Evolutionary conservation across 495 filamentous ascomycete species (phyloP).

Genomic region (Neurospora pannonica): DNA sequence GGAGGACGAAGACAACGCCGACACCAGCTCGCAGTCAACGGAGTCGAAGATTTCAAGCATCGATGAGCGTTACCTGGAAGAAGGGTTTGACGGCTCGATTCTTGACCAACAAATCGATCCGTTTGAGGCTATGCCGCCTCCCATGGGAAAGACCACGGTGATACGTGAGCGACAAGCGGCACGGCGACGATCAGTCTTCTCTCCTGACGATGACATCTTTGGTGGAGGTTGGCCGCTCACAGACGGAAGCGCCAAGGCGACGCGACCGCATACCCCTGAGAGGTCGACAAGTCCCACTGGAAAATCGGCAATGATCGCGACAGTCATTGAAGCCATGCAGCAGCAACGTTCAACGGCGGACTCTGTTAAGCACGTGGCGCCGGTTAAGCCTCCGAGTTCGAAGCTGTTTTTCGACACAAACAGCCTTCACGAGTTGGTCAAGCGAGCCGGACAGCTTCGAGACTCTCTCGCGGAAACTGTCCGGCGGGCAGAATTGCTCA

Average conservation of each 20-base stretch:
- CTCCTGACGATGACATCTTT: conserved; percentile 57
- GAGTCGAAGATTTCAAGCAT: conserved; percentile 20
- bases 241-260: conserved; percentile 17
- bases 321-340: conserved; percentile 75
- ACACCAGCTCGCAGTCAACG: conserved; percentile 15
- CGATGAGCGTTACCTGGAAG: conserved; percentile 52
- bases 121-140: conserved; percentile 25
- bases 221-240: conserved; percentile 37
- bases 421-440: conserved; percentile 77
- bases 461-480: conserved; percentile 66
- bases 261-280: conserved; percentile 33
- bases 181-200: conserved; percentile 48
- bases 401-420: conserved; percentile 90
- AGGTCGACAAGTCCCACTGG: conserved; percentile 18
- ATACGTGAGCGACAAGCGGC: conserved; percentile 29
- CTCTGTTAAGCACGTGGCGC: conserved; percentile 35
- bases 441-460: conserved; percentile 68
- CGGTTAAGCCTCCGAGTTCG: conserved; percentile 42
- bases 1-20: conserved; percentile 38
- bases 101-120: conserved; percentile 26
- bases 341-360: conserved; percentile 42
- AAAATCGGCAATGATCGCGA: conserved; percentile 54
- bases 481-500: conserved; percentile 66
- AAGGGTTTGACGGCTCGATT: conserved; percentile 36
- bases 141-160: conserved; percentile 32